Conservation (phyloP, 2,329 filamentous ascomycete genomes). For the Apiospora phragmitis region DNA sequence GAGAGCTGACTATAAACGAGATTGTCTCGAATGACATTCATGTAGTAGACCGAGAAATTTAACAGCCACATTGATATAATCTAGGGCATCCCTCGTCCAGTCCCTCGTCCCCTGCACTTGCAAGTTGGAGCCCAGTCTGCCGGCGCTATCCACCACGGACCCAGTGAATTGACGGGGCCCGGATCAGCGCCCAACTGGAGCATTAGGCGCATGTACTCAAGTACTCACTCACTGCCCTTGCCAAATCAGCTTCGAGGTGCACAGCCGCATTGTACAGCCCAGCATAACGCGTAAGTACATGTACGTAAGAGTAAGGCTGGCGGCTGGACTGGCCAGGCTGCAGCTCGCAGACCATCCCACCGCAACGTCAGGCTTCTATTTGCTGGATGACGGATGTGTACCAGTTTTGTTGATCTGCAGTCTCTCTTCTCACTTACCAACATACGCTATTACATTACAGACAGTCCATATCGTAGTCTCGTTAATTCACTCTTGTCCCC, state of each 20-base stretch:
- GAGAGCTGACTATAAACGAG: background rate
- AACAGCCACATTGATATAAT: background rate
- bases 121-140: background rate
- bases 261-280: background rate
- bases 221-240: background rate
- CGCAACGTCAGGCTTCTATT: conserved; percentile 6
- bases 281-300: background rate
- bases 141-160: background rate
- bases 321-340: background rate
- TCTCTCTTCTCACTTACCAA: background rate
- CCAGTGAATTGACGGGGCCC: background rate
- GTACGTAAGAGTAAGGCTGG: background rate
- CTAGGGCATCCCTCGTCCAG: background rate
- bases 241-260: background rate
- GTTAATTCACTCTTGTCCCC: background rate
- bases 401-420: background rate
- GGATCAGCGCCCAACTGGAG: background rate
- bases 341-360: background rate
- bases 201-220: background rate
- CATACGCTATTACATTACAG: background rate
- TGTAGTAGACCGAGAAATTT: background rate
- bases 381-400: background rate
- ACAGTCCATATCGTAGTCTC: background rate
- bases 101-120: background rate
- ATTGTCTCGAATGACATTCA: background rate